phyloP scores from a whole-genome alignment of 1,139 yeast species.

The Schwanniomyces etchellsii region DNA sequence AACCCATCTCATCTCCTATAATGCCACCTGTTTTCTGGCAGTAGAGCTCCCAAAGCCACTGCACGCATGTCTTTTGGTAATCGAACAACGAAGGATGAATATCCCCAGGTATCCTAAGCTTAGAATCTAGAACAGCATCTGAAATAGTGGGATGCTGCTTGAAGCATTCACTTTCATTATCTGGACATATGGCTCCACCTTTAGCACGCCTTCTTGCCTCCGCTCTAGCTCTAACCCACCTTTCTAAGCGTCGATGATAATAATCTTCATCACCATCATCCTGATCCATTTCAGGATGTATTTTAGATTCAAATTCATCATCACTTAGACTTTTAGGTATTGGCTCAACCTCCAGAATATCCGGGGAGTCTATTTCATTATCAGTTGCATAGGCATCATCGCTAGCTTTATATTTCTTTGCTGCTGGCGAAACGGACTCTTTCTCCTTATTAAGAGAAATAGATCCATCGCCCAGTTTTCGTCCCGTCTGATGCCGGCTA shows the following conservation, averaged over 20 bases:
- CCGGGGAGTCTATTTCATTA: constrained; percentile 3
- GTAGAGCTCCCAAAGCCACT: constrained; percentile 75
- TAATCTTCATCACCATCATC: constrained; percentile 78
- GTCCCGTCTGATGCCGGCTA: constrained; percentile 7
- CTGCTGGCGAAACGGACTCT: constrained; percentile 1
- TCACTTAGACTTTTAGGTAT: neutral
- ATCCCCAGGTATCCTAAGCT: constrained; percentile 82
- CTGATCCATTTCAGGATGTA: constrained; percentile 8
- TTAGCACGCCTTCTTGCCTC: constrained; percentile 13
- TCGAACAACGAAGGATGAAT: constrained; percentile 81
- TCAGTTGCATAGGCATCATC: neutral
- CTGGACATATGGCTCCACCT: constrained; percentile 2
- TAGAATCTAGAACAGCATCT: constrained; percentile 68
- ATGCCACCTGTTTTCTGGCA: constrained; percentile 90
- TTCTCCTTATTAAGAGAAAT: constrained; percentile 1
- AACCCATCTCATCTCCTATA: constrained; percentile 96
- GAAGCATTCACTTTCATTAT: constrained; percentile 50
- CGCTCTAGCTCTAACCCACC: constrained; percentile 54
- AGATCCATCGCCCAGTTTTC: constrained; percentile 3
- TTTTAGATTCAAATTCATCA: constrained; percentile 4
- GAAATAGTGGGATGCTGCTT: constrained; percentile 73
- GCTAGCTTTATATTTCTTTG: neutral
- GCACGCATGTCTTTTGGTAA: constrained; percentile 91
- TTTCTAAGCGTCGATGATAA: constrained; percentile 52
- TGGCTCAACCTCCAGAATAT: too few relatives aligned